These are phyloP conservation scores for Pseudevernia furfuracea DNA, from an alignment of 495 filamentous ascomycete species.

Conservation along the genomic window DNA sequence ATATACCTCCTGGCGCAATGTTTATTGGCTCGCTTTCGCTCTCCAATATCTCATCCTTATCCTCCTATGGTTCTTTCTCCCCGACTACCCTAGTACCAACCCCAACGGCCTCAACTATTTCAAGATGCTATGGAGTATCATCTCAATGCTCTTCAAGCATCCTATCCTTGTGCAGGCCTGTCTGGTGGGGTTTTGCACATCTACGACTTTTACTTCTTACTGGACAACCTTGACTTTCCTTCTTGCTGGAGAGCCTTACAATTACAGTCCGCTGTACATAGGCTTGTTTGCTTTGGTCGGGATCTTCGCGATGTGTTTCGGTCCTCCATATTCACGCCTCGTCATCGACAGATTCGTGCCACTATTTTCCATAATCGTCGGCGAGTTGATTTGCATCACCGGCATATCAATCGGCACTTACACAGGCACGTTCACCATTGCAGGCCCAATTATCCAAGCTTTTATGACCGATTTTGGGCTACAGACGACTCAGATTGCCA, in stretches of 20 bases:
- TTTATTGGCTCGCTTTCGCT: conserved; percentile 74
- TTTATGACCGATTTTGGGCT: conserved; percentile 64
- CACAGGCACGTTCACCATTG: conserved; percentile 55
- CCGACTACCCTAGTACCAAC: conserved; percentile 72
- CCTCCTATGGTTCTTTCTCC: conserved; percentile 66
- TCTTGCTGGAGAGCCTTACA: conserved; percentile 58
- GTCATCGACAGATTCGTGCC: conserved; percentile 64
- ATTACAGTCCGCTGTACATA: conserved; percentile 57
- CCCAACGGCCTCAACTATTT: conserved; percentile 56
- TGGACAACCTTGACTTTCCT: conserved; percentile 85
- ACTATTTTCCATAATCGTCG: conserved; percentile 58
- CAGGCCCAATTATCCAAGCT: conserved; percentile 69
- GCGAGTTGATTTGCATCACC: conserved; percentile 46
- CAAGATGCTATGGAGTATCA: conserved; percentile 56
- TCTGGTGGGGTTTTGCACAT: conserved; percentile 48
- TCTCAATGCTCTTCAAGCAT: conserved; percentile 50
- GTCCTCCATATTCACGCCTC: conserved; percentile 59
- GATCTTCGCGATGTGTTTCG: conserved; percentile 56
- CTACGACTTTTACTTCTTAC: conserved; percentile 56
- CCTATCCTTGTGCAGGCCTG: conserved; percentile 64
- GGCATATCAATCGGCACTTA: conserved; percentile 67
- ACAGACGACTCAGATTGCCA: conserved; percentile 69
- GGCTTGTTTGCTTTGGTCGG: conserved; percentile 76
- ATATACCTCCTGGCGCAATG: conserved; percentile 61
- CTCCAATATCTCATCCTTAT: conserved; percentile 62